These are phyloP conservation scores for Coprinopsis sp. DNA, from an alignment of 768 basidiomycete genomes.

Conservation along the genomic window DNA sequence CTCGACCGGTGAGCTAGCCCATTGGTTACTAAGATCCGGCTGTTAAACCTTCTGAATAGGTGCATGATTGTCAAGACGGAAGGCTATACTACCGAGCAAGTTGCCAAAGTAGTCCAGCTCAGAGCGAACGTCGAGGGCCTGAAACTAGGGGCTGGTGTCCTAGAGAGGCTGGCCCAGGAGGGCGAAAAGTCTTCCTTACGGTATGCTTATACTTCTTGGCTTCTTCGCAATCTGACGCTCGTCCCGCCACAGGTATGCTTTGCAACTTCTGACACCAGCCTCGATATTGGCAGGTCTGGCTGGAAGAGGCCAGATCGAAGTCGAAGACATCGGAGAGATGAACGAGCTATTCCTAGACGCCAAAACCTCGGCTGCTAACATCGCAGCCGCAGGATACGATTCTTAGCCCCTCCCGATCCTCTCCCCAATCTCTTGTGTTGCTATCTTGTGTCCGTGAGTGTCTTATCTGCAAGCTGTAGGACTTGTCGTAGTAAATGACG, in stretches of 20 bases:
- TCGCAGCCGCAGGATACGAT: conserved; percentile 33
- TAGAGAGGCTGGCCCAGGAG: conserved; percentile 77
- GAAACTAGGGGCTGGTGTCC: conserved; percentile 65
- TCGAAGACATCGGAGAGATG: conserved; percentile 92
- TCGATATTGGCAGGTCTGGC: conserved; percentile 77
- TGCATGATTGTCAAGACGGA: conserved; percentile 96
- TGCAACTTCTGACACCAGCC: conserved; percentile 88
- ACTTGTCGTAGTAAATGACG: too few species aligned
- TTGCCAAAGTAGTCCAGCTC: conserved; percentile 80
- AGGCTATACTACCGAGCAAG: conserved; percentile 75
- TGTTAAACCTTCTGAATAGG: conserved; percentile 29
- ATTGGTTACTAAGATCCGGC: conserved; percentile 5
- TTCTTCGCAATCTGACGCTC: conserved; percentile 10
- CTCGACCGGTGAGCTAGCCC: conserved; percentile 67
- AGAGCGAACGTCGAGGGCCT: conserved; percentile 86
- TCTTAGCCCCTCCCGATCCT: neutral
- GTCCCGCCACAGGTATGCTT: conserved; percentile 60
- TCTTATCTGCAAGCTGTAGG: too few species aligned
- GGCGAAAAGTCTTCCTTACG: conserved; percentile 80
- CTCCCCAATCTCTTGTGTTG: conserved; percentile 1
- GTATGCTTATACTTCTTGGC: conserved; percentile 30
- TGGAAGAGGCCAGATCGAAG: conserved; percentile 75
- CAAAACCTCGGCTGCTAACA: conserved; percentile 66
- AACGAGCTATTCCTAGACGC: conserved; percentile 94
- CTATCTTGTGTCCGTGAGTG: too few species aligned